Base-by-base conservation (phyloP, 495 filamentous ascomycete species). In the Podospora sp. region DNA sequence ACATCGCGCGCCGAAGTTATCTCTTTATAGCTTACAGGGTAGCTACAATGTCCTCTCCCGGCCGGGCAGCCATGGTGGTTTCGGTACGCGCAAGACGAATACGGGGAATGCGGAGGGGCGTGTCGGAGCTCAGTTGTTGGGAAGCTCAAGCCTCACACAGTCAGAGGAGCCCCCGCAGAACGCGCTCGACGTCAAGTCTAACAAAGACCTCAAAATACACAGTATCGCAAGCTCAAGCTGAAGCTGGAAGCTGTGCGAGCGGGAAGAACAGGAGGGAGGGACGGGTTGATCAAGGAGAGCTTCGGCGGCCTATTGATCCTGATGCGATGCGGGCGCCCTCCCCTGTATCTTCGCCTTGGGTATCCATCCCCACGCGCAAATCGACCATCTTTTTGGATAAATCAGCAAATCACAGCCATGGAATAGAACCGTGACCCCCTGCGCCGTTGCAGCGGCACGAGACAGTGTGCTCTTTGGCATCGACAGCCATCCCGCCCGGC, bases 1-100 rank as follows among this genome's bases (percentile, higher is more conserved):
- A 6, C 11, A 24, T 36, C 5, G 14, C n/a, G 22, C 20, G 58
- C 26, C 29, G 6, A 56, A 9, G 7, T 11, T 9, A 60, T 33
- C 26, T 49, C 26, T 21, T 61, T 22, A 29, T 25, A 16, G 84
- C 90, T 88, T 78, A 96, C 92, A 94, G 85, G 14, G 90, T 94
- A 71, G 91, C 83, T 65, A 92, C 80, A 65, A 88, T 85, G 73
- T 93, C 91, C 80, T 96, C 93, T 70, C 91, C 92, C 52, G 88
- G 86, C 69, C 85, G 83, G 68, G 84, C 87, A 75, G 93, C 91
- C 93, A 97, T 97, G 33, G 72, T 82, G 52, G 20, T 53, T 9
- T 33, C 46, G 22, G 24, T 12, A n/a, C 21, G 64, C 63, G 33
- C 40, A 24, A 33, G 16, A 59, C 57, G 55, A 68, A 12, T 18